Percentiles rank a stretch among this genome's conserved stretches.
Evolutionary conservation across 805 yeast genomes (phyloP).

Genomic region (Saturnispora zaruensis): DNA sequence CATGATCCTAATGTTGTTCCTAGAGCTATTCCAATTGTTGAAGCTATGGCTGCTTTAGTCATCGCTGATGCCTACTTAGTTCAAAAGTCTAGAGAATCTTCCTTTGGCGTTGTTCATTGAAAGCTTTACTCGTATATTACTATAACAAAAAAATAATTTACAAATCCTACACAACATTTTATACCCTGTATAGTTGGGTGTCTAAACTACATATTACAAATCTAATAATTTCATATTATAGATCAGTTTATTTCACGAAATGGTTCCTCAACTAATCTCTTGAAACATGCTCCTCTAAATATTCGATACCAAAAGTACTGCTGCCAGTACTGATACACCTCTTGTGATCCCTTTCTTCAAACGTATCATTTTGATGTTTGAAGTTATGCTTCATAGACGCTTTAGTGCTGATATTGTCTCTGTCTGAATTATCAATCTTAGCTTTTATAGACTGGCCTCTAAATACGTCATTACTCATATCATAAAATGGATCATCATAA

Average conservation of each 20-base stretch:
- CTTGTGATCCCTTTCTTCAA: neutral
- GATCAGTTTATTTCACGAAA: neutral
- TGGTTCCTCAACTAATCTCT: neutral
- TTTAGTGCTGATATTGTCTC: neutral
- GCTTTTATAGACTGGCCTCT: neutral
- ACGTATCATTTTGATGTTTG: neutral
- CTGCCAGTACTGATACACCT: slow-evolving; percentile 12
- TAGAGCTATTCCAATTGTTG: slow-evolving; percentile 96
- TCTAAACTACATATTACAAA: neutral
- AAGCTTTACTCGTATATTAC: neutral
- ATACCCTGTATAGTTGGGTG: neutral
- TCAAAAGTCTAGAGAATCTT: slow-evolving; percentile 75
- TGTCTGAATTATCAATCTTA: neutral
- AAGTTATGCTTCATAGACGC: neutral
- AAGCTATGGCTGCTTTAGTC: slow-evolving; percentile 95
- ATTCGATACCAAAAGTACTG: neutral
- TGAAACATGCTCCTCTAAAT: neutral
- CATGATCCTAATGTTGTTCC: slow-evolving; percentile 99
- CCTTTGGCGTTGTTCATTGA: slow-evolving; percentile 28
- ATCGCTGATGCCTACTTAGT: slow-evolving; percentile 77
- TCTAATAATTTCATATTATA: neutral
- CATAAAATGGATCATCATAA: neutral
- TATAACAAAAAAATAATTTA: neutral
- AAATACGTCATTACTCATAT: neutral
- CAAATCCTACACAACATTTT: neutral